These are phyloP conservation scores for Lachancea nothofagi DNA, from an alignment of 805 yeast species.

Conservation along the genomic window DNA sequence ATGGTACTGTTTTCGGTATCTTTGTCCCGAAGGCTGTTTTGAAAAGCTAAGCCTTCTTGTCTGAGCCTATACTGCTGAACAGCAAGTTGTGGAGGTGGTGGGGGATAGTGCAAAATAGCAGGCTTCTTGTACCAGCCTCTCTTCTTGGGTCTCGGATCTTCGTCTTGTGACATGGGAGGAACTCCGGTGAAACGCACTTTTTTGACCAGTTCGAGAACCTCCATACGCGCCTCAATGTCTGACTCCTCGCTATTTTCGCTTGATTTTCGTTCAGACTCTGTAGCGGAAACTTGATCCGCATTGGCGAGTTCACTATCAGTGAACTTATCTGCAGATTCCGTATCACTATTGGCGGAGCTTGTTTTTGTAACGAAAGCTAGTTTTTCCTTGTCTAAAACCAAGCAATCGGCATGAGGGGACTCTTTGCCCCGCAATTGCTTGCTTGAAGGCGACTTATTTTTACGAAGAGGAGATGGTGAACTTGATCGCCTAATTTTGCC, in stretches of 20 bases:
- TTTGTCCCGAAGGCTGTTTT: constrained; percentile 26
- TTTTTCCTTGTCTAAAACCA: constrained; percentile 8
- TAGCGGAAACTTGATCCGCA: not conserved
- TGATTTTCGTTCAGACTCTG: too few relatives aligned
- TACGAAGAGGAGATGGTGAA: constrained; percentile 8
- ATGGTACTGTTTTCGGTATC: constrained; percentile 11
- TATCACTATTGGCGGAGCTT: not conserved
- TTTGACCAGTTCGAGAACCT: constrained; percentile 12
- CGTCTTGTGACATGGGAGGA: constrained; percentile 31
- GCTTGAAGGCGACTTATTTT: not conserved
- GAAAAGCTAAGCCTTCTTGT: constrained; percentile 34
- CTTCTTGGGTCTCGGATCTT: constrained; percentile 29
- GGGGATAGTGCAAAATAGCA: constrained; percentile 31
- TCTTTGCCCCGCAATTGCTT: not conserved
- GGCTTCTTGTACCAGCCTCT: constrained; percentile 36
- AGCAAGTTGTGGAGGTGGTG: constrained; percentile 20
- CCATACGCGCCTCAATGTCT: not conserved
- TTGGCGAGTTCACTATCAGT: not conserved
- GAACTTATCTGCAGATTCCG: not conserved
- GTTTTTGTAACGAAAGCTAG: not conserved
- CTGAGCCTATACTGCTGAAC: constrained; percentile 19
- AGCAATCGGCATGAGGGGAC: constrained; percentile 1
- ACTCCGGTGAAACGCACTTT: constrained; percentile 35
- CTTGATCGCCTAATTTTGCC: constrained; percentile 1
- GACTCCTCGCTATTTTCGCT: not conserved